Evolutionary conservation across 495 filamentous ascomycete genomes (phyloP).

Genomic region (Neurospora sp.): DNA sequence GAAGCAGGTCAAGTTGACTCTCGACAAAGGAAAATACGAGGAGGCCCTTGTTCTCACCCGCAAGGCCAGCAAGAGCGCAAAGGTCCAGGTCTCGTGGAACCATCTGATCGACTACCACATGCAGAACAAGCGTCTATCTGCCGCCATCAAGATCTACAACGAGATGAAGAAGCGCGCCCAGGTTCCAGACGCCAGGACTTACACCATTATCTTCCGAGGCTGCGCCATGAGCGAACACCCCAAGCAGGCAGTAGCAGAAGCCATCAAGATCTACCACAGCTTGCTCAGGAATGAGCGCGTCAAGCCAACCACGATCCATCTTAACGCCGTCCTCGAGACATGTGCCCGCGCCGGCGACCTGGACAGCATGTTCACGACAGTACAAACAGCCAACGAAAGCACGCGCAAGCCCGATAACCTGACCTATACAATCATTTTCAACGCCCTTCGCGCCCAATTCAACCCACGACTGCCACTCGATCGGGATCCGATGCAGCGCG

Average conservation of each 20-base stretch:
- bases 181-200: slow-evolving; percentile 64
- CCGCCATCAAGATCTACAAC: slow-evolving; percentile 70
- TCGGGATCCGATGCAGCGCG: neutral
- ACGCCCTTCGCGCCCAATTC: slow-evolving; percentile 45
- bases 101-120: slow-evolving; percentile 65
- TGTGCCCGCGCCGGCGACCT: slow-evolving; percentile 61
- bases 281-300: slow-evolving; percentile 51
- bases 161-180: slow-evolving; percentile 95
- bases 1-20: slow-evolving; percentile 44
- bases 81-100: slow-evolving; percentile 76
- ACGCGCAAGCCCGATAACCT: slow-evolving; percentile 49
- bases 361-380: slow-evolving; percentile 65
- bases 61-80: slow-evolving; percentile 47
- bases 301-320: slow-evolving; percentile 63
- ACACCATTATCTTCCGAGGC: slow-evolving; percentile 73
- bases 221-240: slow-evolving; percentile 45
- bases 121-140: slow-evolving; percentile 43
- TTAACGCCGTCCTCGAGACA: slow-evolving; percentile 75
- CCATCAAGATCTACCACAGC: slow-evolving; percentile 60
- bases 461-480: slow-evolving; percentile 5
- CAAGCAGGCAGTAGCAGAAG: slow-evolving; percentile 45
- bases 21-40: slow-evolving; percentile 44
- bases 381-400: slow-evolving; percentile 52
- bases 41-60: slow-evolving; percentile 60
- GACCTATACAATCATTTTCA: slow-evolving; percentile 76